phyloP scores from a whole-genome alignment of 2,329 filamentous ascomycete species.

The Penicillium capsulatum region DNA sequence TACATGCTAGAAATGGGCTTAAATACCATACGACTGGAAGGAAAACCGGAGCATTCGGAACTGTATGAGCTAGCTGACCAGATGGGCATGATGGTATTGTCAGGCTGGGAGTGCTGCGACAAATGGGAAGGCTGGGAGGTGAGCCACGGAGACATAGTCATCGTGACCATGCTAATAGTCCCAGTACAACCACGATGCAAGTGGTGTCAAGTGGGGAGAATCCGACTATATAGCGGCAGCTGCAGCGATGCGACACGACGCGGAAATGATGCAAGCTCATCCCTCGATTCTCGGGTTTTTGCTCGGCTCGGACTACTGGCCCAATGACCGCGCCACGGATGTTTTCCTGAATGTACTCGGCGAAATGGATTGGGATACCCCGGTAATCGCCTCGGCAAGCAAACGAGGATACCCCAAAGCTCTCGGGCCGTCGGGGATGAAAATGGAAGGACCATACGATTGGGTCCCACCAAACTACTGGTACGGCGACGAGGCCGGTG shows the following conservation, averaged over 20 bases:
- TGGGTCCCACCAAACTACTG: constrained; percentile 64
- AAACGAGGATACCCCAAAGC: constrained; percentile 51
- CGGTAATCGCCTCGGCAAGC: constrained; percentile 56
- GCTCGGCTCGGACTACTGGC: constrained; percentile 62
- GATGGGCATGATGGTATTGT: constrained; percentile 58
- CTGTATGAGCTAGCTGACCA: constrained; percentile 58
- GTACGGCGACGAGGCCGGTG: constrained; percentile 53
- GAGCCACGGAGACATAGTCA: background rate
- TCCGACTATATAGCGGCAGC: constrained; percentile 55
- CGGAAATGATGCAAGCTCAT: constrained; percentile 56
- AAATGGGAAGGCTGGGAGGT: constrained; percentile 62
- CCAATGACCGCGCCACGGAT: constrained; percentile 53
- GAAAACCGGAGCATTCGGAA: constrained; percentile 60
- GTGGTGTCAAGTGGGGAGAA: constrained; percentile 47
- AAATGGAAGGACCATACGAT: constrained; percentile 64
- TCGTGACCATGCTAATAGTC: background rate
- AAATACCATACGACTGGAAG: constrained; percentile 61
- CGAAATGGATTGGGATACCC: constrained; percentile 52
- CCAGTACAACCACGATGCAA: constrained; percentile 53
- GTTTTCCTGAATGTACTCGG: constrained; percentile 53
- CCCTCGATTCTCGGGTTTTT: constrained; percentile 57
- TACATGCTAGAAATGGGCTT: constrained; percentile 59
- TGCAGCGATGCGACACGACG: constrained; percentile 57
- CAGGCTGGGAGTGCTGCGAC: constrained; percentile 64
- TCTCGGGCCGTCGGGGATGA: constrained; percentile 57